These are phyloP conservation scores for Fagus sylvatica DNA, from an alignment of 306 rosid species.

Conservation along the genomic window DNA sequence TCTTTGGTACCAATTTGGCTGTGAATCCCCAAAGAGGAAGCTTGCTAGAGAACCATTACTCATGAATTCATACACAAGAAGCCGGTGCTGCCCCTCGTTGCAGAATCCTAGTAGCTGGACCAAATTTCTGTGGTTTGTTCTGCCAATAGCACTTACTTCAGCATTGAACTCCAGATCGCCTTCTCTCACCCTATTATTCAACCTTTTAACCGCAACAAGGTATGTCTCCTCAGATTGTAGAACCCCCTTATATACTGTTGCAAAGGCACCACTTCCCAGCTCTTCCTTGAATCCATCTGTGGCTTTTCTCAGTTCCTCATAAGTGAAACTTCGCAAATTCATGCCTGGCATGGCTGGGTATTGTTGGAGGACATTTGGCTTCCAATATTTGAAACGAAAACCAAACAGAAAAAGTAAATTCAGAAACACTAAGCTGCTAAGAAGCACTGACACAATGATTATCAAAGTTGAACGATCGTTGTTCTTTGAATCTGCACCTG, in stretches of 20 bases:
- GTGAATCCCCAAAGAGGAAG: constrained; percentile 21
- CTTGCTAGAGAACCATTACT: constrained; percentile 34
- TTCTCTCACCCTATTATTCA: constrained; percentile 15
- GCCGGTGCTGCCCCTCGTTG: constrained; percentile 28
- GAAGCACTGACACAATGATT: constrained; percentile 17
- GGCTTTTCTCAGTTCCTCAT: constrained; percentile 21
- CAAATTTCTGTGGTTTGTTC: constrained; percentile 41
- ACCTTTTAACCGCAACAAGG: constrained; percentile 35
- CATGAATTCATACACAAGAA: constrained; percentile 45
- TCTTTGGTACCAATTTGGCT: constrained; percentile 31
- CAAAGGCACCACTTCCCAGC: constrained; percentile 30
- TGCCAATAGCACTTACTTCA: constrained; percentile 33
- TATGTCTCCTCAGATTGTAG: background rate
- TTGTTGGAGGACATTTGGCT: background rate
- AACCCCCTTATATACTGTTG: constrained; percentile 31
- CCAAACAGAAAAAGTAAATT: constrained; percentile 16
- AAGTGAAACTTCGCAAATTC: constrained; percentile 26
- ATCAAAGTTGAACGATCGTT: constrained; percentile 7
- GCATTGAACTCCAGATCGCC: constrained; percentile 35
- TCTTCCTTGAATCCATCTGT: constrained; percentile 32
- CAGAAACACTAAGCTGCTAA: constrained; percentile 18
- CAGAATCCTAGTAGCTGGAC: constrained; percentile 41
- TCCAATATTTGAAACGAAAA: background rate
- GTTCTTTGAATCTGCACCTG: background rate
- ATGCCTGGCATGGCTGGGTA: background rate